These are phyloP conservation scores for Epithemia pelagica DNA, from an alignment of 108 stramenopile species.

Conservation along the genomic window DNA sequence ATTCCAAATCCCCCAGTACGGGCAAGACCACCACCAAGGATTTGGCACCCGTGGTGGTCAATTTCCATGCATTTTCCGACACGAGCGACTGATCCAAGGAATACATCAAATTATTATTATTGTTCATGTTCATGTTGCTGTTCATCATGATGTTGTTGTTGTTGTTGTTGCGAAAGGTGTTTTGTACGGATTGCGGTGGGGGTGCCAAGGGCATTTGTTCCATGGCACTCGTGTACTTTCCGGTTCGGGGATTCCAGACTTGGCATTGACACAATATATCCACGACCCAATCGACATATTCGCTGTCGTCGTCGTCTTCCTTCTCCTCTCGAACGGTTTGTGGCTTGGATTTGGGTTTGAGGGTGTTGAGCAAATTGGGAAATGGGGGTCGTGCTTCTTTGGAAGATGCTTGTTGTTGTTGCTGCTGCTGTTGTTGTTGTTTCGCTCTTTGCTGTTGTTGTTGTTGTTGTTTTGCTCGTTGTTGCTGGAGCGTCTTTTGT, in stretches of 20 bases:
- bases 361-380: too few relatives aligned
- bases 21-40: slow-evolving; percentile 44
- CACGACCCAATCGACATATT: background rate
- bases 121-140: too few relatives aligned
- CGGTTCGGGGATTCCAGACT: background rate
- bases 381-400: too few relatives aligned
- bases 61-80: background rate
- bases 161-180: too few relatives aligned
- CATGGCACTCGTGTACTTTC: background rate
- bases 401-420: background rate
- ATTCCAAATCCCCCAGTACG: slow-evolving; percentile 60
- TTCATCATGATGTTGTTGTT: too few relatives aligned
- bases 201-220: background rate
- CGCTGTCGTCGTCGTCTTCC: background rate
- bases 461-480: background rate
- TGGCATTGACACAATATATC: background rate
- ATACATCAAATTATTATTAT: too few relatives aligned
- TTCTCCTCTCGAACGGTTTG: background rate
- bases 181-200: too few relatives aligned
- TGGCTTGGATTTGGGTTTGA: too few relatives aligned
- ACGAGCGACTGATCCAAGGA: background rate
- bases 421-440: background rate
- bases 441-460: background rate
- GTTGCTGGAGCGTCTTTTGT: too few relatives aligned
- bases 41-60: slow-evolving; percentile 13